Conservation (phyloP, 306 rosid species). For the Cicer yamashitae region DNA sequence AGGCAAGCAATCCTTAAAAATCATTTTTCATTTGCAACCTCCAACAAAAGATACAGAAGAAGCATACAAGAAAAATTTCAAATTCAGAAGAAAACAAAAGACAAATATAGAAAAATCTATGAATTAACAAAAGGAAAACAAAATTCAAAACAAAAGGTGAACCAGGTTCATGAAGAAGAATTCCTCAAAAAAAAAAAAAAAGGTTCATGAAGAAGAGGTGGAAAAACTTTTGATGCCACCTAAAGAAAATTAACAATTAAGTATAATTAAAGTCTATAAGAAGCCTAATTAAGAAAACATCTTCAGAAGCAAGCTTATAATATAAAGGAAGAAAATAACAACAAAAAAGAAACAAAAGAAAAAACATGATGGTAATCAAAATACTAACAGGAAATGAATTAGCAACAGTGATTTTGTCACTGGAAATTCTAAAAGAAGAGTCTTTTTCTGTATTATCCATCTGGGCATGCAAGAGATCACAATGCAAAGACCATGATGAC, state of each 20-base stretch:
- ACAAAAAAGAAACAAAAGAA: neutral
- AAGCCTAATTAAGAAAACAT: slow-evolving; percentile 1
- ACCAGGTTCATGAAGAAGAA: slow-evolving; percentile 1
- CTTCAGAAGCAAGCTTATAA: slow-evolving; percentile 1
- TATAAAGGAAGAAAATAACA: neutral
- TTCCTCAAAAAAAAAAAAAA: neutral
- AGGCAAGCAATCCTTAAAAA: slow-evolving; percentile 20
- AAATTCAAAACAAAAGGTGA: neutral
- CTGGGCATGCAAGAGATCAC: slow-evolving; percentile 59
- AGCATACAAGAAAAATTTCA: slow-evolving; percentile 29
- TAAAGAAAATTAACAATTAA: slow-evolving; percentile 1
- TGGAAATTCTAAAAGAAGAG: slow-evolving; percentile 52
- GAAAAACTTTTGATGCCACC: neutral
- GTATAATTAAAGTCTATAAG: neutral
- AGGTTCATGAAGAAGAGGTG: neutral
- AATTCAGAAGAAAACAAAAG: neutral
- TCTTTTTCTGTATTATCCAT: slow-evolving; percentile 54
- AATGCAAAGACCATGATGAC: slow-evolving; percentile 73
- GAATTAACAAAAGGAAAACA: neutral
- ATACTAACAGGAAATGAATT: slow-evolving; percentile 70
- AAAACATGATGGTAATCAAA: slow-evolving; percentile 4
- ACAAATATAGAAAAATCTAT: slow-evolving; percentile 3
- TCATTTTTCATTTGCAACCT: slow-evolving; percentile 31
- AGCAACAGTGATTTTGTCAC: slow-evolving; percentile 42
- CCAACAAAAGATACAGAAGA: slow-evolving; percentile 27